Base-by-base conservation (phyloP, 2,329 filamentous ascomycete genomes). In the Tolypocladium tundrense region DNA sequence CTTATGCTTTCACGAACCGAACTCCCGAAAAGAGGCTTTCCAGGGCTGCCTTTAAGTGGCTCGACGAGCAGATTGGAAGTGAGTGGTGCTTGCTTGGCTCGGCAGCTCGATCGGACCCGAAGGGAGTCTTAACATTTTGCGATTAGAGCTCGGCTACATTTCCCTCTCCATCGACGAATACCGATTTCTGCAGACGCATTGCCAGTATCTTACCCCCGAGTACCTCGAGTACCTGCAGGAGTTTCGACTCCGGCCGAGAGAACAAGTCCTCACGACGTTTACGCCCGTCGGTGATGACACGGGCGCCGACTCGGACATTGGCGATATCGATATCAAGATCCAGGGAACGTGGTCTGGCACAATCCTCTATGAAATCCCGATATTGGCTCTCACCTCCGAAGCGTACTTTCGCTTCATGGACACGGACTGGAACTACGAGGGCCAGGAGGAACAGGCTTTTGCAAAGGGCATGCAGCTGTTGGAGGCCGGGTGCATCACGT, bases 381-480 rank as follows among this genome's bases (percentile, higher is more conserved):
- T 99, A 27, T 81, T 99, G 24, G 91, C 95, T 3, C 74, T 99
- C 62, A 90, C 93, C 1, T 97, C 91, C 53, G 93, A 99, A 72
- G 91, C 94, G 54, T 99, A 97, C 76, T 99, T 99, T 80, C 91
- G 90, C 69, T 97, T 96, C 74, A 90, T 91, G 77, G 91, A 99
- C 69, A 90, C 76, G 56, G 92, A 97, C 70, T 99, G 94, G 94
- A 87, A 83, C 65, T 88, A 97, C 67, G 83, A 88, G 7, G 88
- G 87, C 3, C 94, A 99, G 71, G 85, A 96, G 67, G 87, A 96
- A 54, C 87, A 87, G 64, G 92, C 94, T 1, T 90, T 86, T 61
- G 77, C 83, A 10, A 99, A 99, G 75, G 94, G 91, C 2, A 78
- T 86, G 62, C 79, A 79, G 56, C 77, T 99, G 40, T 75, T 99